phyloP scores from a whole-genome alignment of 352 stramenopile genomes.

The Phytophthora pluvialis region DNA sequence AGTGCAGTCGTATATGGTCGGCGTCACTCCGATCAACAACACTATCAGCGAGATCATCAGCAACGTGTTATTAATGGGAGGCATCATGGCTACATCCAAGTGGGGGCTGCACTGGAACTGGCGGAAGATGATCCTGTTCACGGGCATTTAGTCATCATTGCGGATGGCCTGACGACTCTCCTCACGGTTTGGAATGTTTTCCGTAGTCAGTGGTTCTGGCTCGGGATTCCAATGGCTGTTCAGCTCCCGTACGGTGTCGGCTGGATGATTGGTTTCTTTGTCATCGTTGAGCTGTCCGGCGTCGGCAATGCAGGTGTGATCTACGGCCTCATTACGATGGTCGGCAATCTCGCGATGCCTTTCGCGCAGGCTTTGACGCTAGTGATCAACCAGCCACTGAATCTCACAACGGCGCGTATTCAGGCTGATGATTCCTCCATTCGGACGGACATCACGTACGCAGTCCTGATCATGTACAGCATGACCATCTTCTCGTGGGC shows the following conservation, averaged over 20 bases:
- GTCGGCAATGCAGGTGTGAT: conserved; percentile 40
- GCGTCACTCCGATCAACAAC: conserved; percentile 16
- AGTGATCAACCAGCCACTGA: conserved; percentile 11
- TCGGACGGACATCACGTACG: conserved; percentile 12
- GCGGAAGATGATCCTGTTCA: conserved; percentile 17
- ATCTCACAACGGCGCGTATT: conserved; percentile 9
- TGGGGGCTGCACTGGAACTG: conserved; percentile 27
- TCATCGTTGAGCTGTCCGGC: conserved; percentile 26
- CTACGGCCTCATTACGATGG: conserved; percentile 41
- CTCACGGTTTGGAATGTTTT: conserved; percentile 16
- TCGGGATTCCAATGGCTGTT: conserved; percentile 15
- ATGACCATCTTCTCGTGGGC: conserved; percentile 18
- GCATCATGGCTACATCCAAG: conserved; percentile 27
- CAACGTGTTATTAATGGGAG: conserved; percentile 9
- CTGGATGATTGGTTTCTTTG: conserved; percentile 40
- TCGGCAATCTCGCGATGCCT: conserved; percentile 15
- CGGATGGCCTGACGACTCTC: conserved; percentile 6
- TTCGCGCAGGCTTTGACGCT: conserved; percentile 20
- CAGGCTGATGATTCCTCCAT: conserved; percentile 14
- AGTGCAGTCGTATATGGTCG: conserved; percentile 12
- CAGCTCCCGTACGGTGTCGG: conserved; percentile 22
- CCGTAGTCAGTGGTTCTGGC: conserved; percentile 23
- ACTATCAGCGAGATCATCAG: conserved; percentile 21
- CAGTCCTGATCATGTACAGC: conserved; percentile 23
- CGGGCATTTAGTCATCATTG: conserved; percentile 9